Percentiles rank a stretch among this genome's conserved stretches.
Conservation (phyloP, 495 filamentous ascomycete genomes). For the Lasiosphaeris hirsuta region DNA sequence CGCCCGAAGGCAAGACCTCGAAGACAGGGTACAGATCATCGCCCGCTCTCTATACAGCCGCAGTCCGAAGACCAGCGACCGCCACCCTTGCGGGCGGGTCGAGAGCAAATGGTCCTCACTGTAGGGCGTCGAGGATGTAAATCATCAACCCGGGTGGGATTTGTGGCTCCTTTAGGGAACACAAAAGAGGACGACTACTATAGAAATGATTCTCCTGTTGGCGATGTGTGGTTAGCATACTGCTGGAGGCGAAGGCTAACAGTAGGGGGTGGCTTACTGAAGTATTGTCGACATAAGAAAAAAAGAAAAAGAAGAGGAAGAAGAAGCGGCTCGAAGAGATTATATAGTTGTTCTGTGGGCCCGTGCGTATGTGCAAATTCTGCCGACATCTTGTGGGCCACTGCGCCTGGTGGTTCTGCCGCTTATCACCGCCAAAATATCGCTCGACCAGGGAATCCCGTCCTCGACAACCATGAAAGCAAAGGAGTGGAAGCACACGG, state of each 20-base stretch:
- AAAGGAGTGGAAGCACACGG: not conserved
- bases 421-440: slow-evolving; percentile 33
- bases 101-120: slow-evolving; percentile 54
- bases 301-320: slow-evolving; percentile 35
- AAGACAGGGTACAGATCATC: slow-evolving; percentile 60
- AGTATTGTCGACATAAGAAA: slow-evolving; percentile 63
- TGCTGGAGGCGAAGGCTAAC: slow-evolving; percentile 18
- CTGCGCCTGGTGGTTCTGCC: slow-evolving; percentile 33
- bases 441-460: not conserved
- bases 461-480: not conserved
- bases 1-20: slow-evolving; percentile 51
- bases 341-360: slow-evolving; percentile 39
- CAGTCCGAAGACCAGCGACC: slow-evolving; percentile 27
- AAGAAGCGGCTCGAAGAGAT: slow-evolving; percentile 1
- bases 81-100: slow-evolving; percentile 51
- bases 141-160: slow-evolving; percentile 62
- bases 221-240: slow-evolving; percentile 32
- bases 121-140: slow-evolving; percentile 57
- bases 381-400: not conserved
- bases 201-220: slow-evolving; percentile 78
- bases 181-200: slow-evolving; percentile 79
- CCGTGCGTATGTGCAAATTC: slow-evolving; percentile 42
- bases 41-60: slow-evolving; percentile 56
- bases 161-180: slow-evolving; percentile 69
- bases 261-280: slow-evolving; percentile 43